A percentile compares a stretch with the other conserved stretches of the same genome.
phyloP scores from a whole-genome alignment of 352 stramenopile genomes.

The Phytophthora meadii region DNA sequence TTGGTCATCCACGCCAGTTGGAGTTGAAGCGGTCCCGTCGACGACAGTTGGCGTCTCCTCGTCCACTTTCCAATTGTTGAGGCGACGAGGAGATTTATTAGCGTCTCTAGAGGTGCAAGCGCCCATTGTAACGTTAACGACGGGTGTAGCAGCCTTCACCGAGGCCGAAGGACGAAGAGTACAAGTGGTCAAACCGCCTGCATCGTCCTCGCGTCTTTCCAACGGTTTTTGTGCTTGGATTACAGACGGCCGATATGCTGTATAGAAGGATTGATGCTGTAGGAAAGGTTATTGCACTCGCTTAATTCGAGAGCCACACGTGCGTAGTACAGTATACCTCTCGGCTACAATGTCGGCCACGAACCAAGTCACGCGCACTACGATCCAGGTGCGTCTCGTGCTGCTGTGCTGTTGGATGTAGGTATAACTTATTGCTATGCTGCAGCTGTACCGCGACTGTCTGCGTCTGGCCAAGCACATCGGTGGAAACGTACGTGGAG shows the following conservation, averaged over 20 bases:
- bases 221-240: conserved; percentile 8
- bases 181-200: conserved; percentile 4
- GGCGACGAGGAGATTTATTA: conserved; percentile 26
- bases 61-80: conserved; percentile 60
- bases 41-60: conserved; percentile 22
- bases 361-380: conserved; percentile 78
- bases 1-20: conserved; percentile 18
- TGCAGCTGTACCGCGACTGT: conserved; percentile 85
- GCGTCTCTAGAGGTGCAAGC: conserved; percentile 49
- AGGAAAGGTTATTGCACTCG: too few relatives aligned
- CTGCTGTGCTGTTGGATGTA: background rate
- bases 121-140: conserved; percentile 43
- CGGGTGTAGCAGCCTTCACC: background rate
- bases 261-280: too few relatives aligned
- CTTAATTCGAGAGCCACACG: too few relatives aligned
- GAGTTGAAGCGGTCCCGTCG: conserved; percentile 23
- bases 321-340: background rate
- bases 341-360: conserved; percentile 42
- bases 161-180: too few relatives aligned
- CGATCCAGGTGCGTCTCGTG: conserved; percentile 56
- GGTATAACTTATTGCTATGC: background rate
- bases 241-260: conserved; percentile 7
- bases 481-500: conserved; percentile 67
- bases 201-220: conserved; percentile 28
- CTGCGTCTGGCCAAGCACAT: conserved; percentile 89